Conservation (phyloP, 345 rosid genomes). For the Psidium guajava region DNA sequence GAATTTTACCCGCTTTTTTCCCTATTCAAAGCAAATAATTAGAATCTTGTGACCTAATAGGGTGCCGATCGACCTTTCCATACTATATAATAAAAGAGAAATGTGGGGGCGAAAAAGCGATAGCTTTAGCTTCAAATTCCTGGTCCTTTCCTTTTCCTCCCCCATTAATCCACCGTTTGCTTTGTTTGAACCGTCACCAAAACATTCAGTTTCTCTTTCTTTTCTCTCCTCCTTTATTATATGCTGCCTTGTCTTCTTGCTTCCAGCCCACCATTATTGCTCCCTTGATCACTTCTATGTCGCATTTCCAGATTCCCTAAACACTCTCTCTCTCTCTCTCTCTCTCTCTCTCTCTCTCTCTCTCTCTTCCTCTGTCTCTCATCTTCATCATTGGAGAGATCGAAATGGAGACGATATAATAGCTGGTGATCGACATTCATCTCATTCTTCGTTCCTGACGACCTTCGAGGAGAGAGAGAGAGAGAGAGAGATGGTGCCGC, state of each 20-base stretch:
- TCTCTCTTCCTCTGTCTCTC: neutral
- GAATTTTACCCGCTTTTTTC: neutral
- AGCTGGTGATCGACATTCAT: neutral
- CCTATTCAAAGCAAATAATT: neutral
- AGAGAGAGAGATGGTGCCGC: neutral
- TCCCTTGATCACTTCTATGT: neutral
- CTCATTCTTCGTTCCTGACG: neutral
- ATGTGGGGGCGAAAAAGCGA: neutral
- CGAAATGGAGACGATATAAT: neutral
- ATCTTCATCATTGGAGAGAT: neutral
- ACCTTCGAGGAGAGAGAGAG: neutral
- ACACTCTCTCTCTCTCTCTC: neutral
- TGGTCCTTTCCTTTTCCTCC: neutral
- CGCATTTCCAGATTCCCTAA: neutral
- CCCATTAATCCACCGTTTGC: neutral
- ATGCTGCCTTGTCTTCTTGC: neutral
- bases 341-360: neutral
- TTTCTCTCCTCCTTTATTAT: neutral
- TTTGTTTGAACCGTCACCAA: constrained; percentile 1
- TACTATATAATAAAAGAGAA: neutral
- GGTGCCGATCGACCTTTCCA: neutral
- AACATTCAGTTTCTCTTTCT: neutral
- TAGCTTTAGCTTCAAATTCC: neutral
- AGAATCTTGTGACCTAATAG: neutral
- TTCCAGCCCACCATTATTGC: neutral